Conservation (phyloP, 169 alveolate species). For the Babesia ovis region DNA sequence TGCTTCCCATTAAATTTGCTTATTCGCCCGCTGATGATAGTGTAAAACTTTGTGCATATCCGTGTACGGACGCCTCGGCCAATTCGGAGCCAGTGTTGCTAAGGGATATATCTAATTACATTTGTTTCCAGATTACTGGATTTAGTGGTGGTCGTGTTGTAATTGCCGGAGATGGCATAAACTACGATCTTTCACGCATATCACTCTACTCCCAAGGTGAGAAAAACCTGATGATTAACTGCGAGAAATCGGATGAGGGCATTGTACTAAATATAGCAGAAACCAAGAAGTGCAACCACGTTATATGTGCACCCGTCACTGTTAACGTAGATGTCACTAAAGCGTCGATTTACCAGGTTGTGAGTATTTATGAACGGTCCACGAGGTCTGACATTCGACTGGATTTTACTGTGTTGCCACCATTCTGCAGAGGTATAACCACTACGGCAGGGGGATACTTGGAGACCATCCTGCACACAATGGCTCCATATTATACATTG, state of each 20-base stretch:
- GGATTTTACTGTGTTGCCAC: conserved; percentile 10
- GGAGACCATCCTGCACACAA: conserved; percentile 7
- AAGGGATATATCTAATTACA: conserved; percentile 5
- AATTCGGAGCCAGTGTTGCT: conserved; percentile 5
- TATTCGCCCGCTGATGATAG: not conserved
- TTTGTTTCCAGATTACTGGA: conserved; percentile 1
- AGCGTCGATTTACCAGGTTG: not conserved
- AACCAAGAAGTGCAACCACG: not conserved
- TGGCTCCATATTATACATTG: conserved; percentile 14
- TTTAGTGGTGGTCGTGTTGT: conserved; percentile 5
- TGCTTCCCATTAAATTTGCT: conserved; percentile 10
- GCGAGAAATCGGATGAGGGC: not conserved
- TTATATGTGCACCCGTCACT: conserved; percentile 6
- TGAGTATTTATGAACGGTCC: not conserved
- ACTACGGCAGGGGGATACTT: not conserved
- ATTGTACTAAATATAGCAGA: conserved; percentile 2
- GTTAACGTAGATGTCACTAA: not conserved
- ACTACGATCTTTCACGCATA: not conserved
- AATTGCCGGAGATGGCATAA: not conserved
- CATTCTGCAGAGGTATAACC: conserved; percentile 20
- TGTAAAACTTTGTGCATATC: not conserved
- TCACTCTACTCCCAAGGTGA: conserved; percentile 12
- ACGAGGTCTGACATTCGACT: not conserved
- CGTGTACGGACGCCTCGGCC: not conserved
- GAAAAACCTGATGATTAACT: not conserved